Conservation (phyloP, 495 filamentous ascomycete species). For the Acidomyces sp. region DNA sequence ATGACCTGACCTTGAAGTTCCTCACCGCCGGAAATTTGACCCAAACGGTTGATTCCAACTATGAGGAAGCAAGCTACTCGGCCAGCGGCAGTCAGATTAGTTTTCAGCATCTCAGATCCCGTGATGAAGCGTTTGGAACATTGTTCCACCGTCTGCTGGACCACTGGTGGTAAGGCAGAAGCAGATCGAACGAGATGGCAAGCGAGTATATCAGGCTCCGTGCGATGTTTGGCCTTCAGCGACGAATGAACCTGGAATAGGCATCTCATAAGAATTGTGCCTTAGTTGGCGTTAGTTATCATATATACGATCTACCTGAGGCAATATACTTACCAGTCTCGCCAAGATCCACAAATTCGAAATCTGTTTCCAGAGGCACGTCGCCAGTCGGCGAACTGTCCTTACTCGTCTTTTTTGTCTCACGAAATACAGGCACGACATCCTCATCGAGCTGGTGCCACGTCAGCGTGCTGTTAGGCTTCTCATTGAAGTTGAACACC, state of each 20-base stretch:
- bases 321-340: constrained; percentile 5
- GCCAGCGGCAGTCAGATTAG: constrained; percentile 4
- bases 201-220: constrained; percentile 6
- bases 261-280: constrained; percentile 13
- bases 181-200: constrained; percentile 13
- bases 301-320: neutral
- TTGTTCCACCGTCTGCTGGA: constrained; percentile 1
- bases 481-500: too few species aligned
- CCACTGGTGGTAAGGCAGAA: constrained; percentile 6
- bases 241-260: constrained; percentile 9
- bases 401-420: constrained; percentile 11
- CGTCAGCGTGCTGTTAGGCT: too few species aligned
- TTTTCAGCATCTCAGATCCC: neutral
- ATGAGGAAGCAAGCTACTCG: constrained; percentile 6
- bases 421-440: constrained; percentile 8
- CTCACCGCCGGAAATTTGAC: constrained; percentile 4
- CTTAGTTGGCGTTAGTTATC: neutral
- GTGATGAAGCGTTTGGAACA: neutral
- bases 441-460: too few species aligned
- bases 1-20: constrained; percentile 15
- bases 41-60: constrained; percentile 11
- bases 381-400: neutral
- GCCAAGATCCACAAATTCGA: constrained; percentile 11
- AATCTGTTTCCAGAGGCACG: neutral
- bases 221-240: constrained; percentile 1